Evolutionary conservation across 1,284 basidiomycete species (phyloP), one percentile per base, ranked within the genome.

Genomic region (Apiotrichum akiyoshidainum): DNA sequence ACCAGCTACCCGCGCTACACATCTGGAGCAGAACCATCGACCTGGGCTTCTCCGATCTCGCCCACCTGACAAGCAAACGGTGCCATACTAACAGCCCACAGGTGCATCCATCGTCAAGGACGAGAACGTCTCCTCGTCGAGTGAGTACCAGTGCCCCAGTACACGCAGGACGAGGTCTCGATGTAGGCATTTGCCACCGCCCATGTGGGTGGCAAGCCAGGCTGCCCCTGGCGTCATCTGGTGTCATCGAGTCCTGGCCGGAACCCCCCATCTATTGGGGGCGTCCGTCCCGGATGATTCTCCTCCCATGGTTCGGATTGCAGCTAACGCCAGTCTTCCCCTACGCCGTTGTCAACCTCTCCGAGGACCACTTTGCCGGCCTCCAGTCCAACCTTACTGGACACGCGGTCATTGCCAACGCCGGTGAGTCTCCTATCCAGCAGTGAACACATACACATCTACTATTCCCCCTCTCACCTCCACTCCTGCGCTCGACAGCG

Each of bases 71-170:
- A 31, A 31, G 26, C 26, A 3, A 7, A 7, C 26, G 7, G 4
- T 4, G 26, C 26, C 26, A 7, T 31, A 7, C 26, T 31, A 11
- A 34, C 47, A 41, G 11, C 21, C 41, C 21, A 12, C 49, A 68
- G 69, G 70, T 26, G 72, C 64, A 5, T 57, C 68, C 46, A 54
- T 74, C 37, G 59, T 68, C 57, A 70, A 67, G 34, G 65, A 67
- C 22, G 69, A 73, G n/a, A 65, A 70, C 58, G 31, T 67, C 48
- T 58, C 70, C 42, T 75, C 73, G 42, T 60, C 61, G 47, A 68
- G 74, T 75, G 54, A 57, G 74, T 68, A 44, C 17, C 16, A 31
- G 39, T 19, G 12, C 17, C n/a, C n/a, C 14, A n/a, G 19, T 9
- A n/a, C 40, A 22, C 26, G 4, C 26, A 31, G 26, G 7, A 31